phyloP scores from a whole-genome alignment of 305 asterid species.

The Plantago coronopus region DNA sequence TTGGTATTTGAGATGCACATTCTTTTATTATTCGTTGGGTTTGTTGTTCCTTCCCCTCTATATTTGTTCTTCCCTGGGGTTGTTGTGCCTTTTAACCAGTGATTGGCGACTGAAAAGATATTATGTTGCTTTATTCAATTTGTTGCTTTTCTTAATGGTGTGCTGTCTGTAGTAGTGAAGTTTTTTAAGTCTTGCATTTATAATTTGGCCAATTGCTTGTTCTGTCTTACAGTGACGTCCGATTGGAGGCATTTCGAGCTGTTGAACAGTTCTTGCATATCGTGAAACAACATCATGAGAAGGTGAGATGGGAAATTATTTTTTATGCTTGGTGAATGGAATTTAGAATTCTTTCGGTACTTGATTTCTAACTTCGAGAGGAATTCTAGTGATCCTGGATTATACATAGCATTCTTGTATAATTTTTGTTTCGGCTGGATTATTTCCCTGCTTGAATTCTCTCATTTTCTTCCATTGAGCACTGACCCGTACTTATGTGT shows the following conservation, averaged over 20 bases:
- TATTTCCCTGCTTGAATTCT: constrained; percentile 7
- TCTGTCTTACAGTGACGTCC: constrained; percentile 66
- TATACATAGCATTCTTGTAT: not conserved
- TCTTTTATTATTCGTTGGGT: no score
- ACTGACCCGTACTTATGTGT: constrained; percentile 29
- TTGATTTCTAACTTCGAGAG: constrained; percentile 2
- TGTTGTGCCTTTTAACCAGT: no score
- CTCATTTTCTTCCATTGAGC: constrained; percentile 19
- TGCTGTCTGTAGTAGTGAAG: constrained; percentile 19
- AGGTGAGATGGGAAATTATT: constrained; percentile 44
- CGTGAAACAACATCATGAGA: constrained; percentile 73
- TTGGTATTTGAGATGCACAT: no score
- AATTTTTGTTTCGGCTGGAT: no score
- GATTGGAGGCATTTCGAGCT: constrained; percentile 89
- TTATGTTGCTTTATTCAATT: constrained; percentile 18
- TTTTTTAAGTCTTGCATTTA: constrained; percentile 13
- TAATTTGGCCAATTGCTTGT: constrained; percentile 10
- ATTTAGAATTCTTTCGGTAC: constrained; percentile 18
- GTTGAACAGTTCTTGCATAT: constrained; percentile 92
- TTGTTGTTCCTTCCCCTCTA: no score
- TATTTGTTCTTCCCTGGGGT: no score
- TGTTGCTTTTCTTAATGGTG: constrained; percentile 19
- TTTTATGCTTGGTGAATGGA: constrained; percentile 19
- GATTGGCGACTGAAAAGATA: constrained; percentile 1
- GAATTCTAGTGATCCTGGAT: constrained; percentile 13